These are phyloP conservation scores for Psilocybe cubensis DNA, from an alignment of 768 basidiomycete species.

Conservation along the genomic window DNA sequence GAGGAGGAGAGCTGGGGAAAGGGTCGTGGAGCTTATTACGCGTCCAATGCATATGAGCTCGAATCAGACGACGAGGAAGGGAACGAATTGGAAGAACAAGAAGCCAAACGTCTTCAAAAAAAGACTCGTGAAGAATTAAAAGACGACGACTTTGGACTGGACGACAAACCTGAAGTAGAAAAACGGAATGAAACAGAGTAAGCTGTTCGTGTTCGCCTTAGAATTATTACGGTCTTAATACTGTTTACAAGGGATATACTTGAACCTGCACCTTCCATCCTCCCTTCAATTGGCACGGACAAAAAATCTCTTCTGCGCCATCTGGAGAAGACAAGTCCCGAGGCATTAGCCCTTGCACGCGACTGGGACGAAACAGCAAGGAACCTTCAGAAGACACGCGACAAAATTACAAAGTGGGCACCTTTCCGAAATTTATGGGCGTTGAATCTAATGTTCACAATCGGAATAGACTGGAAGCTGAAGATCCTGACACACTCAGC, in stretches of 20 bases:
- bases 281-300: conserved; percentile 52
- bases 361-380: conserved; percentile 80
- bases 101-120: conserved; percentile 77
- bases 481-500: conserved; percentile 53
- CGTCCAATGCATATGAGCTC: conserved; percentile 79
- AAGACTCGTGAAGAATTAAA: conserved; percentile 72
- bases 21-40: conserved; percentile 81
- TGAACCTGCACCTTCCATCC: conserved; percentile 38
- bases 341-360: conserved; percentile 77
- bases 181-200: conserved; percentile 35
- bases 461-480: conserved; percentile 47
- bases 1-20: conserved; percentile 82
- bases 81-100: conserved; percentile 85
- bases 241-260: conserved; percentile 34
- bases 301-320: conserved; percentile 62
- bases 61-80: conserved; percentile 91
- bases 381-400: conserved; percentile 53
- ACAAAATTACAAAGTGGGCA: conserved; percentile 59
- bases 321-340: conserved; percentile 77
- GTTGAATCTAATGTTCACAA: not conserved
- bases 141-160: conserved; percentile 86
- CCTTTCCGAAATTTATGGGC: not conserved
- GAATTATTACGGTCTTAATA: not conserved
- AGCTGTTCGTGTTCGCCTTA: conserved; percentile 18
- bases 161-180: conserved; percentile 52